Conservation (phyloP, 208 protist genomes). For the Leishmania aethiopica region DNA sequence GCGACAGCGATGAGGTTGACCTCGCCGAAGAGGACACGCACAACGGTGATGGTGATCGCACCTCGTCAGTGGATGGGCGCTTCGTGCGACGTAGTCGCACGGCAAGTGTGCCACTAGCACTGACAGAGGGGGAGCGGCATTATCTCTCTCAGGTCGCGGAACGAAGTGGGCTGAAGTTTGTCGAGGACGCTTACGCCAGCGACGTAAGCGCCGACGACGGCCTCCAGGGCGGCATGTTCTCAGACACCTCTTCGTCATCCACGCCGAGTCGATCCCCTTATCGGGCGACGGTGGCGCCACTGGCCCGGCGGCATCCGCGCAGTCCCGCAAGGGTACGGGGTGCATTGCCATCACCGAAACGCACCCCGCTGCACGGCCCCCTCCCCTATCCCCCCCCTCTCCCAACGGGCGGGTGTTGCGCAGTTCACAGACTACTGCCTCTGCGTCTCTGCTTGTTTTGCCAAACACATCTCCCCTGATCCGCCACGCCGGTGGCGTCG, state of each 20-base stretch:
- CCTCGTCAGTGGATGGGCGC: background rate
- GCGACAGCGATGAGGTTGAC: constrained; percentile 1
- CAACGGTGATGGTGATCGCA: constrained; percentile 13
- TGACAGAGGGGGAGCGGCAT: constrained; percentile 27
- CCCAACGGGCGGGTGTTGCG: background rate
- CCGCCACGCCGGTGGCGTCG: background rate
- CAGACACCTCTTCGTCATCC: background rate
- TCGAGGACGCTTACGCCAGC: constrained; percentile 42
- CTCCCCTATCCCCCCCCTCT: constrained; percentile 1
- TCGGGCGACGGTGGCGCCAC: background rate
- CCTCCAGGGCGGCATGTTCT: background rate
- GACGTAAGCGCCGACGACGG: constrained; percentile 10
- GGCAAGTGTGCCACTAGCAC: constrained; percentile 13
- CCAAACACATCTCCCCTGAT: background rate
- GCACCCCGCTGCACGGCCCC: constrained; percentile 14
- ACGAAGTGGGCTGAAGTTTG: constrained; percentile 38
- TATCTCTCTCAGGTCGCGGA: constrained; percentile 24
- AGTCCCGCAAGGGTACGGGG: background rate
- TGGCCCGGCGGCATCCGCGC: background rate
- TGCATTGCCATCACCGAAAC: background rate
- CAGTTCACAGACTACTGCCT: background rate
- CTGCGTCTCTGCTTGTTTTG: background rate
- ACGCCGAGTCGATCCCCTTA: background rate
- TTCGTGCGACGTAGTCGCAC: background rate
- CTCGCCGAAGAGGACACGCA: constrained; percentile 5